A percentile compares a stretch with the other conserved stretches of the same genome.
Conservation (phyloP, 331 rosid species). For the Quercus tomentella region DNA sequence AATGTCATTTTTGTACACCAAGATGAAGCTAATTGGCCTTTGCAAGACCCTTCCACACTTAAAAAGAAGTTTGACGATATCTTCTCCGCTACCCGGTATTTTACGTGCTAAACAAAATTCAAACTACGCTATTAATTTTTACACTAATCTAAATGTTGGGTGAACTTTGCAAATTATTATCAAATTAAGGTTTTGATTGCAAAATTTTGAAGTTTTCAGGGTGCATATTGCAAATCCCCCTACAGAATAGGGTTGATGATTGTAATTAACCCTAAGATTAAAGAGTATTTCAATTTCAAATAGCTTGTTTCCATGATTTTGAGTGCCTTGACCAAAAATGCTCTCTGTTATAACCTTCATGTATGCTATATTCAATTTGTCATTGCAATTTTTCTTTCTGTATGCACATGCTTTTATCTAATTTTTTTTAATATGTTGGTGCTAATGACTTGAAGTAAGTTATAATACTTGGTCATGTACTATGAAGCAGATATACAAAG, state of each 20-base stretch:
- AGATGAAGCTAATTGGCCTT: constrained; percentile 99
- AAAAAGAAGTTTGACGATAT: constrained; percentile 95
- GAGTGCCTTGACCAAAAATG: background rate
- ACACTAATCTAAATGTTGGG: no score
- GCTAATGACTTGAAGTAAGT: background rate
- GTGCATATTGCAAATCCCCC: no score
- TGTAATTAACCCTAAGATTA: no score
- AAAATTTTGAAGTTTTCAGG: no score
- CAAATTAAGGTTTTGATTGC: no score
- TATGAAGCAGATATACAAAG: constrained; percentile 47
- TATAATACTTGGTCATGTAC: background rate
- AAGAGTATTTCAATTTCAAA: background rate
- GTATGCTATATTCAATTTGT: background rate
- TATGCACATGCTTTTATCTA: background rate
- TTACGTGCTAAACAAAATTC: background rate
- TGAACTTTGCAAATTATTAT: no score
- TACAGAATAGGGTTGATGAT: no score
- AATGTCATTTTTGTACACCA: constrained; percentile 94
- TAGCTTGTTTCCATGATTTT: background rate
- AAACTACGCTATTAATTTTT: no score
- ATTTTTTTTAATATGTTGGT: background rate
- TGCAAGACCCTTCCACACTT: constrained; percentile 91
- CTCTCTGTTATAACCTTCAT: background rate
- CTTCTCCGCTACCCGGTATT: constrained; percentile 91
- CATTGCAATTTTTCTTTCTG: background rate